Base-by-base conservation (phyloP, 148 eudicot species). In the Rhododendron molle region DNA sequence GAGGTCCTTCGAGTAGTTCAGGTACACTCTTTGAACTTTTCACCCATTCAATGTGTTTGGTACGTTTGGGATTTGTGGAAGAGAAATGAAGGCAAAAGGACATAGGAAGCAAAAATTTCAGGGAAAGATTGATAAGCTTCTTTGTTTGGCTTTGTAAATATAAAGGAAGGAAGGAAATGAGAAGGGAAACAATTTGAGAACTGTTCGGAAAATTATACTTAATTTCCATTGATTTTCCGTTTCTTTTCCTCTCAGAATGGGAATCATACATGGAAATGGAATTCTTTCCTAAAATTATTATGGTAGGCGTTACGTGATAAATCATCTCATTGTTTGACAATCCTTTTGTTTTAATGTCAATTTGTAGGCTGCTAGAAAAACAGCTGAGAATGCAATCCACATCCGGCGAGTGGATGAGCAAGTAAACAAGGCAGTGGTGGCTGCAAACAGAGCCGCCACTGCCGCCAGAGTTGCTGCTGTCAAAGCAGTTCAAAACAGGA, bases 401-500 rank as follows among this genome's bases (percentile, higher is more conserved):
- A 80, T 92, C 49, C 89, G 90, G 21, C 89, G 91, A 78, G 94
- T 95, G 38, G 99, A 97, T 79, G 97, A 94, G 21, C 94, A 92
- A 88, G 97, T 95, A 32, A 93, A 91, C 92, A 92, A 88, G 85
- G 96, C 98, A 14, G 96, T 95, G 30, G 80, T 82, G 85, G 98
- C 96, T 20, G 95, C 99, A 26, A 95, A 96, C 84, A 86, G 94
- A 86, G 97, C 99, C 11, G 99, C 98, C 71, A 96, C 93, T 46
- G 98, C 98, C 14, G 99, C 98, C 60, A 92, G 98, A 82, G 98
- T 96, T 30, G 97, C 98, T n/a, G 97, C 99, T 78, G 92, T 96
- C 6, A 96, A 94, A 90, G 98, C 99, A 50, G 98, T 96, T 52
- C 99, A 94, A 82, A 95, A 90, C 87, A 87, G 93, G 23, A 89